Conservation (phyloP, 176 grass and related monocot species). For the Neostapfia colusana region DNA sequence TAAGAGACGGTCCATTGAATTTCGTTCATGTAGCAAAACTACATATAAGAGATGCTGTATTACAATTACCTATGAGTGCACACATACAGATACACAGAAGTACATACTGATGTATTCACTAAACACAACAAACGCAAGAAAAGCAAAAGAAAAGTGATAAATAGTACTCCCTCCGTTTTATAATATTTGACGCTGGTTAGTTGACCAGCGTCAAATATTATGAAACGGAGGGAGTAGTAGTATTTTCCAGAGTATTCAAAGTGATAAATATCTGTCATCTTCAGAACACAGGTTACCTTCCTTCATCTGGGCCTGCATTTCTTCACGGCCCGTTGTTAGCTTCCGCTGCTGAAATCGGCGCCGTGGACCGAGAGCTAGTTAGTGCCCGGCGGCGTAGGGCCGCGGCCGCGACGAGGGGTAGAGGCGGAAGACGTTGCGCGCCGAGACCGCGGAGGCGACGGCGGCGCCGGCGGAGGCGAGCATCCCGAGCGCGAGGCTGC, state of each 20-base stretch:
- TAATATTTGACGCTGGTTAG: no score
- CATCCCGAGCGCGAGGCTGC: constrained; percentile 55
- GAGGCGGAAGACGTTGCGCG: constrained; percentile 68
- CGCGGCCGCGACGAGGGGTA: constrained; percentile 33
- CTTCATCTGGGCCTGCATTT: neutral
- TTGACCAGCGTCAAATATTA: no score
- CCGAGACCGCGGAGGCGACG: constrained; percentile 60
- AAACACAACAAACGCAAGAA: no score
- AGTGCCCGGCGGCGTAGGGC: neutral
- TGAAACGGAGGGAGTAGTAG: no score
- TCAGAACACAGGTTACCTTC: neutral
- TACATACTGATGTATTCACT: no score
- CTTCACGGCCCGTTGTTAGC: neutral
- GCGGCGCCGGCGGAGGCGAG: constrained; percentile 49
- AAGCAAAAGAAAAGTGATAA: no score
- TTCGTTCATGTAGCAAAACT: neutral
- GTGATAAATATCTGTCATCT: no score
- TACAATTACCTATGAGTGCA: no score
- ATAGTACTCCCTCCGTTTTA: no score
- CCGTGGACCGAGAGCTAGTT: neutral
- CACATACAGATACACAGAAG: neutral
- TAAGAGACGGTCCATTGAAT: constrained; percentile 7
- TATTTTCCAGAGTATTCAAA: no score
- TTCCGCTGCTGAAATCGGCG: no score
- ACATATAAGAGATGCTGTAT: neutral